phyloP scores from a whole-genome alignment of 2,329 filamentous ascomycete genomes.

The Phoma sp. region DNA sequence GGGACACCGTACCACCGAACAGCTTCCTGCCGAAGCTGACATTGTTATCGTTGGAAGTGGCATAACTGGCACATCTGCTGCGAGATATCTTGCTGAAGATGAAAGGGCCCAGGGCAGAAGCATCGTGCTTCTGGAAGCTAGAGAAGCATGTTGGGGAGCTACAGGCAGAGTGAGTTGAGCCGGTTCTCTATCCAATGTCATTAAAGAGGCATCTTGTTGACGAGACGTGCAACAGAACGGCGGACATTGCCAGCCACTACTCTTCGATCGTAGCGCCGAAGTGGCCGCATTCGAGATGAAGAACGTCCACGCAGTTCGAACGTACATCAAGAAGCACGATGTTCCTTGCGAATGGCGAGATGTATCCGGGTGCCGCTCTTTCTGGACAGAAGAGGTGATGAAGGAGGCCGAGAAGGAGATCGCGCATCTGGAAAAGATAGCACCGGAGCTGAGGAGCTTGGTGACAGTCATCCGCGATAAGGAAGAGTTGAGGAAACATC shows the following conservation, averaged over 20 bases:
- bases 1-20: conserved; percentile 70
- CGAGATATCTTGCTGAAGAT: conserved; percentile 64
- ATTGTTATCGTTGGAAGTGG: conserved; percentile 77
- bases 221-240: conserved; percentile 50
- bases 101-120: conserved; percentile 52
- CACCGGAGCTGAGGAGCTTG: conserved; percentile 62
- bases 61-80: conserved; percentile 76
- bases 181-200: too few relatives aligned
- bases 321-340: conserved; percentile 61
- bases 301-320: conserved; percentile 67
- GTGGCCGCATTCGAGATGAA: conserved; percentile 75
- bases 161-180: conserved; percentile 70
- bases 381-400: conserved; percentile 65
- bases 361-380: conserved; percentile 68
- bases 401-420: conserved; percentile 60
- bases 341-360: conserved; percentile 75
- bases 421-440: conserved; percentile 54
- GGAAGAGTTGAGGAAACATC: conserved; percentile 58
- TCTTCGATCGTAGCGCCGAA: conserved; percentile 66
- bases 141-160: conserved; percentile 83
- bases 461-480: conserved; percentile 51
- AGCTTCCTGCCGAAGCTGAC: conserved; percentile 68
- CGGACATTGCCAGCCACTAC: conserved; percentile 74
- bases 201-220: not conserved
- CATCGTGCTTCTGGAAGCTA: conserved; percentile 77